A percentile compares a stretch with the other conserved stretches of the same genome.
These are phyloP conservation scores for Aegilops umbellulata DNA, from an alignment of 176 grass and related monocot genomes.

Conservation along the genomic window DNA sequence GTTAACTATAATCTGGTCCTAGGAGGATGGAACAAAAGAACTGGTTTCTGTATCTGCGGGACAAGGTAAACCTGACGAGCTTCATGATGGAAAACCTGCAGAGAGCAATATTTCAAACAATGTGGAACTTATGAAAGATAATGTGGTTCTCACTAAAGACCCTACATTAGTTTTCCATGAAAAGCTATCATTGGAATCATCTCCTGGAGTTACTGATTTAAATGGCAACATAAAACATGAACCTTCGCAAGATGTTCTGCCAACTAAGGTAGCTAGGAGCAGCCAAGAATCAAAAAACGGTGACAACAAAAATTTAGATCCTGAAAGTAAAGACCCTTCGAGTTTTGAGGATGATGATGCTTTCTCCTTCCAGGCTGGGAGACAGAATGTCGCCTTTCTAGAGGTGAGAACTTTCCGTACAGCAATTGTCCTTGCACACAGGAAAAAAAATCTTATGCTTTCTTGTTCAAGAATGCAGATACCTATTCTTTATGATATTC, in stretches of 20 bases:
- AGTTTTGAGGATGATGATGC: conserved; percentile 64
- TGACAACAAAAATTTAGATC: conserved; percentile 45
- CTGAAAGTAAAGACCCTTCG: conserved; percentile 38
- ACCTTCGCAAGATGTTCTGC: conserved; percentile 30
- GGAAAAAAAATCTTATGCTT: conserved; percentile 2
- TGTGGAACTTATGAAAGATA: conserved; percentile 52
- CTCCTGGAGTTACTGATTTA: conserved; percentile 35
- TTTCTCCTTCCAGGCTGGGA: conserved; percentile 75
- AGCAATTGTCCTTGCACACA: not conserved
- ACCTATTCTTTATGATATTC: not conserved
- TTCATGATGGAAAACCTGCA: conserved; percentile 40
- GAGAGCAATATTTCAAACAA: conserved; percentile 46
- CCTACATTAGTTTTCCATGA: conserved; percentile 76
- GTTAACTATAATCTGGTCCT: conserved; percentile 17
- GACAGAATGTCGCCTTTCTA: conserved; percentile 55
- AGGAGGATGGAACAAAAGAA: conserved; percentile 66
- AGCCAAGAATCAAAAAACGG: conserved; percentile 40
- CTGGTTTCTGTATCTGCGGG: conserved; percentile 37
- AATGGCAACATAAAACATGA: conserved; percentile 44
- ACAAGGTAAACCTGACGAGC: conserved; percentile 31
- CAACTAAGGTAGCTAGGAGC: conserved; percentile 29
- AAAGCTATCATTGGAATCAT: conserved; percentile 50
- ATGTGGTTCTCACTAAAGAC: conserved; percentile 59
- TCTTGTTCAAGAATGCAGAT: conserved; percentile 8
- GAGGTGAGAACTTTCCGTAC: conserved; percentile 48